These are phyloP conservation scores for Tricholomella constricta DNA, from an alignment of 768 basidiomycete species.

Conservation along the genomic window DNA sequence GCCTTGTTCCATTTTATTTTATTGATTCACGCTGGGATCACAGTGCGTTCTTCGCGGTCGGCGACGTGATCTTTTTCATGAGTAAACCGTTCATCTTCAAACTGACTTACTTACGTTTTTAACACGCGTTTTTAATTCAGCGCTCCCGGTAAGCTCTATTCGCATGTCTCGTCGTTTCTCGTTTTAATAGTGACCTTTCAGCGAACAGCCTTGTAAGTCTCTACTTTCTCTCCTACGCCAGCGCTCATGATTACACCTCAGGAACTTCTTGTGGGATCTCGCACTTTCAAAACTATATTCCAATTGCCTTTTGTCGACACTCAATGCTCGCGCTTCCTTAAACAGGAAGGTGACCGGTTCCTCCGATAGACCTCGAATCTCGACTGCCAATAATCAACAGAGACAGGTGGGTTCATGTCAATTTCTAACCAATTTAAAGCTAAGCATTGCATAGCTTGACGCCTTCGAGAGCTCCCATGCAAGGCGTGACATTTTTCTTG, in stretches of 20 bases:
- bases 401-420: slow-evolving; percentile 12
- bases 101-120: not conserved
- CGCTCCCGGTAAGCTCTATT: slow-evolving; percentile 33
- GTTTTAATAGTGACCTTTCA: slow-evolving; percentile 13
- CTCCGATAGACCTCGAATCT: slow-evolving; percentile 25
- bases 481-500: not conserved
- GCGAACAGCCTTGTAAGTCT: slow-evolving; percentile 46
- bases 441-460: slow-evolving; percentile 6
- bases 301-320: slow-evolving; percentile 49
- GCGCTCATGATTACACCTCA: slow-evolving; percentile 5
- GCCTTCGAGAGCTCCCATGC: slow-evolving; percentile 10
- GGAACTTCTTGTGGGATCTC: slow-evolving; percentile 54
- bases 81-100: slow-evolving; percentile 27
- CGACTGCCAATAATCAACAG: slow-evolving; percentile 18
- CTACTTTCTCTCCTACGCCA: not conserved
- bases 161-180: not conserved
- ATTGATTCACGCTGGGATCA: not conserved
- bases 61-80: slow-evolving; percentile 49
- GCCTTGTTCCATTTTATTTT: no score
- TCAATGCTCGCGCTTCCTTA: slow-evolving; percentile 44
- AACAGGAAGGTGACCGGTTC: slow-evolving; percentile 28
- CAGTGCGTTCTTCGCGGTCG: slow-evolving; percentile 45
- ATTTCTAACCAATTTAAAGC: not conserved
- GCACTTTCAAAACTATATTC: slow-evolving; percentile 49
- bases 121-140: slow-evolving; percentile 19